Evolutionary conservation across 1,284 basidiomycete species (phyloP).

Genomic region (Puccinia polysora): DNA sequence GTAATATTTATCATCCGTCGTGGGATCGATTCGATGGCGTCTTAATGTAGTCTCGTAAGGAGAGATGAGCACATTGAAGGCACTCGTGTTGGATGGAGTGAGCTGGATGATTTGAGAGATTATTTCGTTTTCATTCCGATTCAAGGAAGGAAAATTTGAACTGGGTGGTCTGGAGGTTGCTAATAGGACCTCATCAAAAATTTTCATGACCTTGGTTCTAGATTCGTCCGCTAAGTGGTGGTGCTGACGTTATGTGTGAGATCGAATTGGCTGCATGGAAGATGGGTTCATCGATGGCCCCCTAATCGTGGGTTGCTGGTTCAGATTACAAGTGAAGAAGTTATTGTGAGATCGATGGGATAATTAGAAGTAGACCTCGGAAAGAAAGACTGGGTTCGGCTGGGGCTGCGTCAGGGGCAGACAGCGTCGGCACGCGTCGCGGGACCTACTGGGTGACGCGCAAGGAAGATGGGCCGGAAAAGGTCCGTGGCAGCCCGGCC

Average conservation of each 20-base stretch:
- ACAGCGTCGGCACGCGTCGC: too few relatives aligned
- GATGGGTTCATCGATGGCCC: too few relatives aligned
- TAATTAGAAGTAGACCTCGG: too few relatives aligned
- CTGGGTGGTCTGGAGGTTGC: not conserved
- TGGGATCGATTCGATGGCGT: slow-evolving; percentile 26
- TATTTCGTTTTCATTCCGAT: slow-evolving; percentile 17
- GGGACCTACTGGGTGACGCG: too few relatives aligned
- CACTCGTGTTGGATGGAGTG: slow-evolving; percentile 31
- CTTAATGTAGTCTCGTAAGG: slow-evolving; percentile 26
- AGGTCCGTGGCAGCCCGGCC: too few relatives aligned
- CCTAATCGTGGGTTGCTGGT: too few relatives aligned
- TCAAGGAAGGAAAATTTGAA: slow-evolving; percentile 10
- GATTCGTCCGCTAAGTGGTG: not conserved
- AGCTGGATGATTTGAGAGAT: slow-evolving; percentile 21
- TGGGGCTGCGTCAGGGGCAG: too few relatives aligned
- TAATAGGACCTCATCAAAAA: not conserved
- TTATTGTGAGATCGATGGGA: too few relatives aligned
- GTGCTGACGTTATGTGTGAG: not conserved
- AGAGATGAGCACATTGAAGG: slow-evolving; percentile 31
- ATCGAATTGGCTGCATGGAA: too few relatives aligned
- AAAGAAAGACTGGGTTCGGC: too few relatives aligned
- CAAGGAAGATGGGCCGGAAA: too few relatives aligned
- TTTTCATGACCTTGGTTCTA: not conserved
- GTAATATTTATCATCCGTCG: slow-evolving; percentile 37
- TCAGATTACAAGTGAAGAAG: too few relatives aligned